phyloP scores from a whole-genome alignment of 306 rosid genomes.

The Delonix regia region DNA sequence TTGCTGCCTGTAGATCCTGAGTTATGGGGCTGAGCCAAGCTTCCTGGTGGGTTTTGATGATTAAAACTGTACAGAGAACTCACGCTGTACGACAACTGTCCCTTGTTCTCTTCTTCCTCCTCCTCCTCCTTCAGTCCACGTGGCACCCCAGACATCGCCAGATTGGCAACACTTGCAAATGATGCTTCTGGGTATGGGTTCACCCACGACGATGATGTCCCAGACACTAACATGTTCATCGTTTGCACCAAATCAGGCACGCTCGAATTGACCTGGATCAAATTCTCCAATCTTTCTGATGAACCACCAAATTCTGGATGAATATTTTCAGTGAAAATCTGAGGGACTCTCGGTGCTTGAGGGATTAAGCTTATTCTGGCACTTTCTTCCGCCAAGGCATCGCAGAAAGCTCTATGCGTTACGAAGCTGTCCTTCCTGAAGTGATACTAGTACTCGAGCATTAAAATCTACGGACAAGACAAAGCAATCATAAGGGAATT shows the following conservation, averaged over 20 bases:
- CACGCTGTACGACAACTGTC: constrained; percentile 45
- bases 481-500: neutral
- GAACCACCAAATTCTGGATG: constrained; percentile 48
- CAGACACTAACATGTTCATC: constrained; percentile 53
- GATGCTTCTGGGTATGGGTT: constrained; percentile 43
- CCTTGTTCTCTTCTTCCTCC: constrained; percentile 59
- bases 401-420: constrained; percentile 90
- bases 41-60: neutral
- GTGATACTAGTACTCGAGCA: neutral
- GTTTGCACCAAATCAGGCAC: constrained; percentile 42
- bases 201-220: constrained; percentile 46
- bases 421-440: constrained; percentile 92
- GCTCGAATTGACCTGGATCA: constrained; percentile 32
- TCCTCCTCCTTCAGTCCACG: constrained; percentile 46
- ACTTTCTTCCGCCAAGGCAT: constrained; percentile 73
- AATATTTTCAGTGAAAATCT: constrained; percentile 50
- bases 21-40: constrained; percentile 34
- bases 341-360: constrained; percentile 42
- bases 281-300: constrained; percentile 26
- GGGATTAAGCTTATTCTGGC: constrained; percentile 46
- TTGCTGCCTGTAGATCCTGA: constrained; percentile 61
- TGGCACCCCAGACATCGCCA: constrained; percentile 23
- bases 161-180: constrained; percentile 21
- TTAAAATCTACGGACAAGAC: constrained; percentile 26
- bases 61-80: constrained; percentile 39